Base-by-base conservation (phyloP, 1,284 basidiomycete genomes). In the Ceratobasidium theobromae region DNA sequence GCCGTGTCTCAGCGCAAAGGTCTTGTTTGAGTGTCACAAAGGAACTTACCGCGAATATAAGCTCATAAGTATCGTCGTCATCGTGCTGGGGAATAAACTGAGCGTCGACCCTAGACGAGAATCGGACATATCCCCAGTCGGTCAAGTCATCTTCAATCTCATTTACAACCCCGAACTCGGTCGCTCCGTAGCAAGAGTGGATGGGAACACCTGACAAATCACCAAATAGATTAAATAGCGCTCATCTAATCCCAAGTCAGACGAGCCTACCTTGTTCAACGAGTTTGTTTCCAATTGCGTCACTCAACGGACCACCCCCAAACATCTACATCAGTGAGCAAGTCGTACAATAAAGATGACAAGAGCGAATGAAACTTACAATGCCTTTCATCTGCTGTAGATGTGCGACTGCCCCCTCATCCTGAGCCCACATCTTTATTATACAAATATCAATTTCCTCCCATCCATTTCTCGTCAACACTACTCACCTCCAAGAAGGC, bases 401-500 rank as follows among this genome's bases (percentile, higher is more conserved):
- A 14, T 38, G n/a, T 28, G 67, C 53, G 11, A 70, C 45, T 12
- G 64, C 40, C 3, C 2, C 66, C 23, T 30, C 25, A 23, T 70
- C 65, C 14, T 66, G 41, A 32, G 58, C 21, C 69, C 69, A 70
- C 23, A 40, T 53, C 67, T 66, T 28, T 27, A 21, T 16, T 38
- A 38, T 38, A 43, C 16, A 35, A 3, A 49, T 30, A 48, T 5
- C 16, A 16, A 38, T 38, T 38, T 16, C 8, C 35, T 14, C 5
- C n/a, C n/a, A n/a, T n/a, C n/a, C n/a, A n/a, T n/a, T n/a, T n/a
- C n/a, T n/a, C n/a, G n/a, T n/a, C n/a, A 58, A 46, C 18, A 6
- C 8, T 11, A 46, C 64, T 30, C 18, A 68, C 69, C 48, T 69
- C 69, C 3, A 62, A 33, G 53, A 69, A 67, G 3, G 40, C 65